Evolutionary conservation across 805 yeast species (phyloP), one percentile per base, ranked within the genome.

Genomic region (Ogataea chonburiensis): DNA sequence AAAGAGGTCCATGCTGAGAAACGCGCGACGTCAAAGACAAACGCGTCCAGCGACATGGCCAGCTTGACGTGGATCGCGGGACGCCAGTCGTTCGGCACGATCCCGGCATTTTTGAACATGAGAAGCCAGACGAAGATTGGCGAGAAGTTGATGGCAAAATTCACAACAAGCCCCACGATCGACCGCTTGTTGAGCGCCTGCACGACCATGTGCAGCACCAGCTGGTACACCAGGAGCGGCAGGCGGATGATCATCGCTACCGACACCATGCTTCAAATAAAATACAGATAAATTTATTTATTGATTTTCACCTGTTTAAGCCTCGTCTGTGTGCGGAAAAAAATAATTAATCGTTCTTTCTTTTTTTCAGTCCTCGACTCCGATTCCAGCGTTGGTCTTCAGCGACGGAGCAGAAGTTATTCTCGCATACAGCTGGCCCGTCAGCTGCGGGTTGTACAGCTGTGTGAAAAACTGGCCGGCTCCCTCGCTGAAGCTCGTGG

Each of bases 91-190:
- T 61, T 67, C 7, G 87, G 85, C 24, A 76, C 75, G 3, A 63
- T 24, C 2, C 77, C 77, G 1, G 85, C 84, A 49, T 77, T 68
- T 53, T 77, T 73, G 60, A 79, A 79, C 15, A 76, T 68, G 24
- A 57, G 38, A 26, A 79, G 58, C 85, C 85, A 79, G 14, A 68
- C 47, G 24, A 73, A 60, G 3, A 79, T 70, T 0, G 77, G 78
- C 2, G 67, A 53, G 53, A 79, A 79, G 52, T 75, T 76, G 28
- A 67, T 41, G 27, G 57, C 43, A 42, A 78, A 78, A 44, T 68
- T 72, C 24, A 71, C 34, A 1, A 65, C 53, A 3, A 77, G 49
- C 3, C 61, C 51, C 17, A 71, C 38, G 3, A 48, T n/a, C 8
- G 41, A 33, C 25, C 48, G 24, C 7, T 40, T 47, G 38, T 48